Percentiles rank a stretch among this genome's conserved stretches.
phyloP scores from a whole-genome alignment of 495 filamentous ascomycete genomes.

The Astrothelium macrocarpum region DNA sequence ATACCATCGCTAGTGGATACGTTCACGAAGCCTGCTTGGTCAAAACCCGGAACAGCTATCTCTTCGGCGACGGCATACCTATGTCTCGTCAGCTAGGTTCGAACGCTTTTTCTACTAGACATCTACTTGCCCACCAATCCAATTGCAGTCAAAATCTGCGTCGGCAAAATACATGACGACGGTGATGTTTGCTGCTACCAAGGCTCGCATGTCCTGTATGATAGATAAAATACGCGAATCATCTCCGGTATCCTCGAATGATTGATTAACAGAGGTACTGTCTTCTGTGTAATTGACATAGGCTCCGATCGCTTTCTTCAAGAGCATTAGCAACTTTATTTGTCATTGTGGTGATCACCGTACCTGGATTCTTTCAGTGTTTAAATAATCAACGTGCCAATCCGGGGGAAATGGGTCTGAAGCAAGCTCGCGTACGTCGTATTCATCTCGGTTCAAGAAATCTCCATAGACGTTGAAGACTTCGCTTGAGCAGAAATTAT shows the following conservation, averaged over 20 bases:
- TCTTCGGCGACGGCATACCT: slow-evolving; percentile 32
- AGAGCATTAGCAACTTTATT: background rate
- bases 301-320: slow-evolving; percentile 48
- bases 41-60: slow-evolving; percentile 39
- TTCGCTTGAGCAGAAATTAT: slow-evolving; percentile 45
- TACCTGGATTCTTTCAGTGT: slow-evolving; percentile 2
- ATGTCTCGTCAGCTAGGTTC: background rate
- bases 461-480: slow-evolving; percentile 46
- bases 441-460: slow-evolving; percentile 46
- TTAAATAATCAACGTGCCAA: slow-evolving; percentile 3
- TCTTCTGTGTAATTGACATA: slow-evolving; percentile 46
- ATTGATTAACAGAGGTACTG: slow-evolving; percentile 37
- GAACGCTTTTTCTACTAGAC: background rate
- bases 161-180: slow-evolving; percentile 51
- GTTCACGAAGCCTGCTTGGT: slow-evolving; percentile 44
- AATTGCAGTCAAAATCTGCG: slow-evolving; percentile 54
- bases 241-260: slow-evolving; percentile 49
- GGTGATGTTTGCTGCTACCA: slow-evolving; percentile 42
- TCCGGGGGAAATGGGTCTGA: slow-evolving; percentile 37
- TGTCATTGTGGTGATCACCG: background rate
- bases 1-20: slow-evolving; percentile 45
- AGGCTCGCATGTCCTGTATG: slow-evolving; percentile 38
- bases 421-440: slow-evolving; percentile 48
- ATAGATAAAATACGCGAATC: slow-evolving; percentile 44
- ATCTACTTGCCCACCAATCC: slow-evolving; percentile 43